Conservation (phyloP, 495 filamentous ascomycete species). For the Talaromyces adpressus region DNA sequence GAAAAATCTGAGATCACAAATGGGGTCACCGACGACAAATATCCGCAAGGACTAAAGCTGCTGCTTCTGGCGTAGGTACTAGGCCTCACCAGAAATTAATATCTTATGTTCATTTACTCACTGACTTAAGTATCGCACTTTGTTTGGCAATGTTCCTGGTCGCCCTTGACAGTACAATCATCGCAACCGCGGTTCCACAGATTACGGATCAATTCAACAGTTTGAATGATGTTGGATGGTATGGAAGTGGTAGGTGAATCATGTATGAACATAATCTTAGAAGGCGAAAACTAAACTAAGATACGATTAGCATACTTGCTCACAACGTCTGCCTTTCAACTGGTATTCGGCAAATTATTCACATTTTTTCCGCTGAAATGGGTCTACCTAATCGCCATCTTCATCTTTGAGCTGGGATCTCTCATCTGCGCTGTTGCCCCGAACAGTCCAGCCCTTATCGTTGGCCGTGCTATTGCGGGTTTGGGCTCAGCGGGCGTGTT, state of each 20-base stretch:
- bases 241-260: slow-evolving; percentile 42
- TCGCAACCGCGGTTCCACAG: slow-evolving; percentile 57
- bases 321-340: slow-evolving; percentile 42
- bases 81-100: no score
- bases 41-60: no score
- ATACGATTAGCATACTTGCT: slow-evolving; percentile 46
- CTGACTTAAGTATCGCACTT: no score
- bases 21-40: no score
- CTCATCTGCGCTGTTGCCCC: slow-evolving; percentile 63
- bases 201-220: slow-evolving; percentile 75
- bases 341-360: slow-evolving; percentile 55
- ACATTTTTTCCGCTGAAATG: slow-evolving; percentile 36
- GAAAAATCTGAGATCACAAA: no score
- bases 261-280: not conserved
- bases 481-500: slow-evolving; percentile 68
- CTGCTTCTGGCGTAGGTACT: no score
- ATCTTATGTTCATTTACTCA: no score
- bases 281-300: no score
- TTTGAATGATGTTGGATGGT: slow-evolving; percentile 74
- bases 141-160: no score
- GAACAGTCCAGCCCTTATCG: slow-evolving; percentile 55
- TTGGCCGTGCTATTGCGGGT: slow-evolving; percentile 69
- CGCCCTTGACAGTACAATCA: no score
- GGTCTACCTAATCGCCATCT: slow-evolving; percentile 52
- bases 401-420: slow-evolving; percentile 65